These are phyloP conservation scores for Luffa acutangula DNA, from an alignment of 306 rosid genomes.

Conservation along the genomic window DNA sequence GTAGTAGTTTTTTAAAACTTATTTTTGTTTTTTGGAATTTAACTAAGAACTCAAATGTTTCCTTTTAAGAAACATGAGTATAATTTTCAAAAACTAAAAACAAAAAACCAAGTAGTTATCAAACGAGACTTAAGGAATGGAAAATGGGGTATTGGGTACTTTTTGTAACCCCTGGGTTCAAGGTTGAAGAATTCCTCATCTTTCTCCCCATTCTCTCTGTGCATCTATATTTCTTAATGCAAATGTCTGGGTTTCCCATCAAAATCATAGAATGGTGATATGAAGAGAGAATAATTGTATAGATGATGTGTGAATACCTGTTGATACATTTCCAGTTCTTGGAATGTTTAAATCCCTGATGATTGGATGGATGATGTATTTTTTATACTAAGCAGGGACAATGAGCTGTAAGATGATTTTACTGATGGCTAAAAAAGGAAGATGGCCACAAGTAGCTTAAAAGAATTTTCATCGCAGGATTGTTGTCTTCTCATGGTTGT, in stretches of 20 bases:
- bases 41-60: too few species aligned
- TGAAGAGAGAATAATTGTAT: neutral
- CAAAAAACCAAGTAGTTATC: too few species aligned
- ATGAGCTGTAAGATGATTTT: neutral
- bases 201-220: neutral
- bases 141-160: neutral
- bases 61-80: too few species aligned
- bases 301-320: too few species aligned
- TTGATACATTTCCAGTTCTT: neutral
- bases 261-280: neutral
- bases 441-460: neutral
- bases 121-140: too few species aligned
- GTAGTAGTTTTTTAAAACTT: too few species aligned
- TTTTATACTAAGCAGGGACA: neutral
- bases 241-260: neutral
- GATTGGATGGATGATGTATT: neutral
- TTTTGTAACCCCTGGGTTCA: neutral
- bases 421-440: neutral
- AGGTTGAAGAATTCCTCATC: neutral
- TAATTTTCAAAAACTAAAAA: too few species aligned
- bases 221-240: neutral
- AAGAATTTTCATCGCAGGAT: neutral
- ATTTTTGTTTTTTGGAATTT: too few species aligned
- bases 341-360: neutral
- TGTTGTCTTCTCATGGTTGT: neutral